phyloP scores from a whole-genome alignment of 129 eudicot species.

The Dittrichia graveolens region DNA sequence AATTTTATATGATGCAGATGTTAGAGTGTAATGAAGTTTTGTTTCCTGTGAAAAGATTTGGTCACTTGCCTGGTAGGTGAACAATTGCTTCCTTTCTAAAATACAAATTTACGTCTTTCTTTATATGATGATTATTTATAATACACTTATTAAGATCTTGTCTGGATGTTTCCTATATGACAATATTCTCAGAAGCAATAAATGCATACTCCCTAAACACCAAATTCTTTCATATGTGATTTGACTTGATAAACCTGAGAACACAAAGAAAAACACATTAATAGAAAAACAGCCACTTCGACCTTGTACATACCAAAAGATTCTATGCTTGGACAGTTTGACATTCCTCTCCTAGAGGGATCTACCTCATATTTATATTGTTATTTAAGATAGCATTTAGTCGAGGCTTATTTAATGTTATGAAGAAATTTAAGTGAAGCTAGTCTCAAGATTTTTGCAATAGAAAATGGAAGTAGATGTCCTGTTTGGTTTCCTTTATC shows the following conservation, averaged over 20 bases:
- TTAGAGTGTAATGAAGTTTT: slow-evolving; percentile 28
- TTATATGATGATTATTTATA: not conserved
- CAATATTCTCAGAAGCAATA: not conserved
- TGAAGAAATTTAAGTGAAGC: not conserved
- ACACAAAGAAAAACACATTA: not conserved
- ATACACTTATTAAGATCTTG: not conserved
- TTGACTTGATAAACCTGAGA: not conserved
- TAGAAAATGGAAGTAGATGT: too few relatives aligned
- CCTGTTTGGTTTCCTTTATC: too few relatives aligned
- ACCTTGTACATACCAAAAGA: not conserved
- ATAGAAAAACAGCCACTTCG: not conserved
- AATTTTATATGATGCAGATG: slow-evolving; percentile 43
- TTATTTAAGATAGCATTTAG: not conserved
- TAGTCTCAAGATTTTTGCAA: too few relatives aligned
- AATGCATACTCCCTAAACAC: not conserved
- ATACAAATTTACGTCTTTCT: not conserved
- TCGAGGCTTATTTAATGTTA: not conserved
- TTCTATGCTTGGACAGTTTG: not conserved
- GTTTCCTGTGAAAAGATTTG: slow-evolving; percentile 49
- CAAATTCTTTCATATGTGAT: not conserved
- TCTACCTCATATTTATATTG: too few relatives aligned
- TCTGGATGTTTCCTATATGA: not conserved
- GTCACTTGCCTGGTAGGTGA: slow-evolving; percentile 56
- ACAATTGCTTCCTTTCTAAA: not conserved
- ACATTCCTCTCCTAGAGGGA: not conserved